Evolutionary conservation across 176 grass and related monocot species (phyloP).

Genomic region (Lolium perenne): DNA sequence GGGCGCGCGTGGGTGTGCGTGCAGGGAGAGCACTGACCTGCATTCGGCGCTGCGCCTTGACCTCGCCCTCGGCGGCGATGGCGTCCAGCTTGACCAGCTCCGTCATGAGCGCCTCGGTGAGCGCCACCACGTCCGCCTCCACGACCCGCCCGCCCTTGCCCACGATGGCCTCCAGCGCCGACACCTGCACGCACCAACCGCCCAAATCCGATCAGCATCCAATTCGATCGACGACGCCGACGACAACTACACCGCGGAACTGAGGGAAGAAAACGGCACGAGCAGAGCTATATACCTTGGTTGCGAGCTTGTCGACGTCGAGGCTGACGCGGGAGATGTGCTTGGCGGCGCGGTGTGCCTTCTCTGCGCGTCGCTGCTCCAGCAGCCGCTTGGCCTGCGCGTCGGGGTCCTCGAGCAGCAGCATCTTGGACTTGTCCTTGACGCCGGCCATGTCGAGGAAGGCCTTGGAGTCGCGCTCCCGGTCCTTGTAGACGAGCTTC

Average conservation of each 20-base stretch:
- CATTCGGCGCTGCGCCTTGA: conserved; percentile 69
- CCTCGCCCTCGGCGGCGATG: conserved; percentile 84
- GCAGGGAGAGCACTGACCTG: conserved; percentile 56
- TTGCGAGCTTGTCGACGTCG: conserved; percentile 80
- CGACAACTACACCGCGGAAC: background rate
- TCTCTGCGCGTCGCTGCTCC: conserved; percentile 70
- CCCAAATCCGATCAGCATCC: background rate
- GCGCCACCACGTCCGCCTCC: conserved; percentile 68
- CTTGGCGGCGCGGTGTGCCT: conserved; percentile 71
- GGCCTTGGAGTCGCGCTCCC: conserved; percentile 80
- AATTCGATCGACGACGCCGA: background rate
- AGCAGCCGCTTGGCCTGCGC: conserved; percentile 83
- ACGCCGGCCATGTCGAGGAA: conserved; percentile 85
- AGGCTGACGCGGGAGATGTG: conserved; percentile 70
- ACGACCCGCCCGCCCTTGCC: conserved; percentile 78
- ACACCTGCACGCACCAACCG: conserved; percentile 56
- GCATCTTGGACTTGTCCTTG: conserved; percentile 88
- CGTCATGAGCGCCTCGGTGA: conserved; percentile 91
- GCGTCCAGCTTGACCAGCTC: conserved; percentile 90
- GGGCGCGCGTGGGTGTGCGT: background rate
- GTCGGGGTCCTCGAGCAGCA: conserved; percentile 72
- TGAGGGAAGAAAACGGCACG: background rate
- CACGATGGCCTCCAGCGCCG: conserved; percentile 71
- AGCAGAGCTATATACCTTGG: conserved; percentile 66
- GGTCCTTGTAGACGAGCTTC: conserved; percentile 89